These are phyloP conservation scores for Cladophialophora bantiana DNA, from an alignment of 2,329 filamentous ascomycete genomes.

Conservation along the genomic window DNA sequence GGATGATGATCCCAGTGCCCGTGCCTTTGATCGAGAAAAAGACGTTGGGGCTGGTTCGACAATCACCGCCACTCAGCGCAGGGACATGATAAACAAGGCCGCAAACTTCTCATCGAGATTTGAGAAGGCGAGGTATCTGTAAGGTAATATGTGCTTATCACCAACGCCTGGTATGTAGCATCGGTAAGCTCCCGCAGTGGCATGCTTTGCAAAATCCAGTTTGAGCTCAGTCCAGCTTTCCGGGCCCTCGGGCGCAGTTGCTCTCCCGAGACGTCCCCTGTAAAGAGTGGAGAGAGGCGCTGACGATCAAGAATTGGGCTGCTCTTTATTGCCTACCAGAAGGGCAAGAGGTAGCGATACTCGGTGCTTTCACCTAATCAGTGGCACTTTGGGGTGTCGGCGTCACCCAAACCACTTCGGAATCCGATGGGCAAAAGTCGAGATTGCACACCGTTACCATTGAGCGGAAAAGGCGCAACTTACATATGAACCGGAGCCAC, in stretches of 20 bases:
- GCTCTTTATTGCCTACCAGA: background rate
- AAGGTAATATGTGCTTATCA: slow-evolving; percentile 27
- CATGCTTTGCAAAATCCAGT: background rate
- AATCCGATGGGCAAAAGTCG: background rate
- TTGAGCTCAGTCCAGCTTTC: background rate
- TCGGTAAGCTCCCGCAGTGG: slow-evolving; percentile 1
- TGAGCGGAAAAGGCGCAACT: slow-evolving; percentile 11
- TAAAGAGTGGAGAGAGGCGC: background rate
- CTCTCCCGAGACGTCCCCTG: background rate
- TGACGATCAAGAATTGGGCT: background rate
- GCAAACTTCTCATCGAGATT: slow-evolving; percentile 84
- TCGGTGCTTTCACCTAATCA: background rate
- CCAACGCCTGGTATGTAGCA: background rate
- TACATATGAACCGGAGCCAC: slow-evolving; percentile 9
- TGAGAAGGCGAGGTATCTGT: slow-evolving; percentile 72
- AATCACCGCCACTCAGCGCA: slow-evolving; percentile 75
- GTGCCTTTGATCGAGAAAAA: slow-evolving; percentile 90
- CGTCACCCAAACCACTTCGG: background rate
- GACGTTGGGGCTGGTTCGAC: slow-evolving; percentile 82
- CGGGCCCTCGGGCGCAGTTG: background rate
- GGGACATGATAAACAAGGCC: slow-evolving; percentile 79
- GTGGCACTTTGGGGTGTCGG: background rate
- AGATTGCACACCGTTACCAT: slow-evolving; percentile 9
- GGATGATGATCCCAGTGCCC: slow-evolving; percentile 88
- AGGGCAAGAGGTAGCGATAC: background rate